Base-by-base conservation (phyloP, 495 filamentous ascomycete species). In the Rhizodiscina lignyota region DNA sequence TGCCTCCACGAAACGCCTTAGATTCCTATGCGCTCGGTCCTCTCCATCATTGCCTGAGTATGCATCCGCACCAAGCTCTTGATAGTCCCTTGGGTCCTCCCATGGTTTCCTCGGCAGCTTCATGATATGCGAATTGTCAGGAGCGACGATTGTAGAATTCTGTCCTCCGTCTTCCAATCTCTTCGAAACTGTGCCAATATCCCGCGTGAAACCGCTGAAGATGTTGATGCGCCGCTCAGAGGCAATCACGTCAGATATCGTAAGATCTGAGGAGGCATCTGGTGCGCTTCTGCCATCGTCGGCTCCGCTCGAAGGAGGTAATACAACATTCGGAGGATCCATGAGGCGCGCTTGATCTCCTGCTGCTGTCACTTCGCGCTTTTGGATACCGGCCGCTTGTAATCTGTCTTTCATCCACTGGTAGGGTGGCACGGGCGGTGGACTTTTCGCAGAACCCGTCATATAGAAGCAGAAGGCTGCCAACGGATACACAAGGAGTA, bases 81-180 rank as follows among this genome's bases (percentile, higher is more conserved):
- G 60, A 51, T 92, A 93, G 37, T 97, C 91, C 26, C 70, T 56
- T 0, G 82, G 74, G 42, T 91, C 75, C 46, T 97, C 87, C 89
- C 89, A 97, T 2, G 89, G 89, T 50, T 96, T 96, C 38, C 81
- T 64, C 0, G 85, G 83, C 26, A 96, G 63, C 1, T 56, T 67
- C 43, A 77, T 77, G 41, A 97, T 71, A 1, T 72, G 83, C 26
- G 68, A 72, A 55, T 97, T 96, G 4, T 76, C 54, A 1, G 89
- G 91, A 1, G 89, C 89, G 0, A 97, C 67, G 18, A 97, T 79
- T 0, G 91, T 97, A 8, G 84, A 78, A 49, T 94, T 94, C 36
- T 66, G 53, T 0, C 62, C 48, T 1, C 59, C 54, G 52, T 84
- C 70, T 40, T 81, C 72, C 5, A 97, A 64, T 1, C 81, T 83